Percentiles rank a stretch among this genome's conserved stretches.
Conservation (phyloP, 345 rosid genomes). For the Eucalyptus sp. region DNA sequence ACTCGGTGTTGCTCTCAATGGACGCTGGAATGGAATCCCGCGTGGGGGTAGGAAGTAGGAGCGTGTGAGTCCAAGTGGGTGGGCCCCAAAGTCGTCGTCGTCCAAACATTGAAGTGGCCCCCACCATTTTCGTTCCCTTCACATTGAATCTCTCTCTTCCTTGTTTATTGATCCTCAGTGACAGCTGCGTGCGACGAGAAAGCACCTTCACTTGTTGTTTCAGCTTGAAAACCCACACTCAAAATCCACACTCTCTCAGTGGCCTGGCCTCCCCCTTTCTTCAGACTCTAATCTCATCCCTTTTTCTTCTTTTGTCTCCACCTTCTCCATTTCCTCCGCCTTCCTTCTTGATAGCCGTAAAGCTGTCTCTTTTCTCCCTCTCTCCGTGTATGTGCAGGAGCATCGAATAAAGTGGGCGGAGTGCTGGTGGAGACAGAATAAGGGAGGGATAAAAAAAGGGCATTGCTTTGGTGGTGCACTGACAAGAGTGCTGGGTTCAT, state of each 20-base stretch:
- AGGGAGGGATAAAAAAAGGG: not conserved
- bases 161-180: not conserved
- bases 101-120: not conserved
- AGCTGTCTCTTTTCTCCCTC: not conserved
- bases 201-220: not conserved
- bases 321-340: not conserved
- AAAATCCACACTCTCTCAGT: not conserved
- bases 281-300: not conserved
- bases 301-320: not conserved
- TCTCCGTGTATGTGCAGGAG: not conserved
- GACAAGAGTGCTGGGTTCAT: not conserved
- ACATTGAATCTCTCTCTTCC: not conserved
- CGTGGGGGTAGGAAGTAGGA: not conserved
- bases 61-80: not conserved
- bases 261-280: not conserved
- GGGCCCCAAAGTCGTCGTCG: not conserved
- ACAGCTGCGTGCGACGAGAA: not conserved
- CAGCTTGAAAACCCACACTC: not conserved
- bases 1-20: not conserved
- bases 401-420: slow-evolving; percentile 26
- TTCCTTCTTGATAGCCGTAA: not conserved
- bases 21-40: not conserved
- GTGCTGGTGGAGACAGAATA: not conserved
- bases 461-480: not conserved
- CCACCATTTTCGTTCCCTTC: not conserved